Base-by-base conservation (phyloP, 208 protist genomes). In the Wallacemonas sp. region DNA sequence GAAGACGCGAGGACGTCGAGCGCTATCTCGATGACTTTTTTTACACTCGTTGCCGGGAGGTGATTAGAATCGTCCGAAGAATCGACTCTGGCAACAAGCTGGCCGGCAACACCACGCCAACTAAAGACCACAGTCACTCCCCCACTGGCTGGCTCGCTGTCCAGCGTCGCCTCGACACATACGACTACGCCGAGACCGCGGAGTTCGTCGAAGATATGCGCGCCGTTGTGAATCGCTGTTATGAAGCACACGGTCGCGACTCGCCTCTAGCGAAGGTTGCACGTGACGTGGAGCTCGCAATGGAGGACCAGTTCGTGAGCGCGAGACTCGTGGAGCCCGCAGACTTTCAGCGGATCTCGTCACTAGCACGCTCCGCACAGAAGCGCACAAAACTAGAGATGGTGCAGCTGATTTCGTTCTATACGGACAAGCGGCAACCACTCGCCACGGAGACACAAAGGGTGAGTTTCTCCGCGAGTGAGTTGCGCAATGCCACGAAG, bases 141-240 rank as follows among this genome's bases (percentile, higher is more conserved):
- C 29, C 26, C 3, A 6, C 3, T 21, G 50, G 29, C 8, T 57
- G 50, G 50, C 12, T n/a, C 10, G 17, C 30, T 17, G 50, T 57
- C 17, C 26, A 57, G 50, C 50, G 29, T 9, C 50, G 30, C 30
- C 83, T 96, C 41, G 48, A 79, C 33, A 50, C 63, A 1, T 93
- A 93, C 62, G 64, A 80, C 36, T 96, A 96, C 65, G 57, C 26
- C 8, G 41, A 63, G 2, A 60, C 63, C 3, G 69, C 72, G 9
- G 76, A 85, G 13, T 96, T 96, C 54, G 73, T 96, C 36, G 55
- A 73, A 5, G 91, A 93, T 59, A 90, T 96, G 91, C 83, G 91
- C 10, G 65, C 80, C 24, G 74, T 96, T 12, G 68, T 92, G 21
- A 72, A 89, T 54, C 93, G 92, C 71, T 91, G 85, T 64, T 96